Evolutionary conservation across 208 protist genomes (phyloP).

Genomic region (Acanthamoeba healyi): DNA sequence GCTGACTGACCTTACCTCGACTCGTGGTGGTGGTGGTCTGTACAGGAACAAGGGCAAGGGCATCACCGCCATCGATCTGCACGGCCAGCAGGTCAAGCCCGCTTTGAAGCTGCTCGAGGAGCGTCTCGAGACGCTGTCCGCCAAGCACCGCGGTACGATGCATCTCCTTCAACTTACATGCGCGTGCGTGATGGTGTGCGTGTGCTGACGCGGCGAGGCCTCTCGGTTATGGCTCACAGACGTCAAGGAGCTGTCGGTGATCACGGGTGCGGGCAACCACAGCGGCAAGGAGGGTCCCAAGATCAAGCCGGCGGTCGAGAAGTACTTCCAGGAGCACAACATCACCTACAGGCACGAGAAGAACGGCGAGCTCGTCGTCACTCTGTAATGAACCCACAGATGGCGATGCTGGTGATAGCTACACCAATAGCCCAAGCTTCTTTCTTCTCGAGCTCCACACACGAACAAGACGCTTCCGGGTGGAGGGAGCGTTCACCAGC

Average conservation of each 20-base stretch:
- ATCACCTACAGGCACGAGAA: conserved; percentile 64
- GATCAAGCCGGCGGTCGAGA: conserved; percentile 72
- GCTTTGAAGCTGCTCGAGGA: conserved; percentile 52
- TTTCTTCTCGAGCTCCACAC: too few species aligned
- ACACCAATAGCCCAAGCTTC: background rate
- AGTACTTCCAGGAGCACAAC: conserved; percentile 66
- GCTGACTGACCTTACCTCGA: background rate
- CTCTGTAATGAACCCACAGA: background rate
- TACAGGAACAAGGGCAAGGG: conserved; percentile 68
- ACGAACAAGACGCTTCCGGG: background rate
- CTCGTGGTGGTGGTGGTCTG: background rate
- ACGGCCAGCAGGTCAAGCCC: conserved; percentile 51
- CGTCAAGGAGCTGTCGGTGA: conserved; percentile 66
- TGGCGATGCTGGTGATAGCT: background rate
- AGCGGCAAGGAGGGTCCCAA: conserved; percentile 74
- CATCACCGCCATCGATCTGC: conserved; percentile 29
- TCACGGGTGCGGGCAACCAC: conserved; percentile 74
- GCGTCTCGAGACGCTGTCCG: background rate
- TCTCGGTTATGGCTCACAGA: too few species aligned
- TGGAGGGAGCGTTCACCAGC: too few species aligned
- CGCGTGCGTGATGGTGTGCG: too few species aligned
- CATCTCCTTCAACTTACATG: background rate
- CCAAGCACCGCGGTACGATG: background rate
- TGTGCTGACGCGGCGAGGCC: background rate
- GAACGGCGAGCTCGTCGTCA: conserved; percentile 57